Evolutionary conservation across 2,329 filamentous ascomycete species (phyloP).

Genomic region (Colletotrichum horii): DNA sequence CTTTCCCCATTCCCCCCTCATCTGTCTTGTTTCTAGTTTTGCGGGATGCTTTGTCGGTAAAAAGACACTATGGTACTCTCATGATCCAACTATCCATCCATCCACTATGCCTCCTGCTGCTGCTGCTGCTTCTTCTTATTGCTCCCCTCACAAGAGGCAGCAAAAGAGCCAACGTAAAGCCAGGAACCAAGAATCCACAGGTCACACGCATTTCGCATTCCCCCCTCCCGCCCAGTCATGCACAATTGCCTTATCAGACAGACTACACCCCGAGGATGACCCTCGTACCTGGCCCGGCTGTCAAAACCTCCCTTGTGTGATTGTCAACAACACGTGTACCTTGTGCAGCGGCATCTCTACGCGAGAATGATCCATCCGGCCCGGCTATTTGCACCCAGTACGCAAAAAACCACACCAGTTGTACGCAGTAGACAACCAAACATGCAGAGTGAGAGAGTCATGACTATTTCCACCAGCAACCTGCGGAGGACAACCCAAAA

Average conservation of each 20-base stretch:
- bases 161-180: background rate
- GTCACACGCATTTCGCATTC: background rate
- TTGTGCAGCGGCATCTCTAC: background rate
- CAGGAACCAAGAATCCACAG: background rate
- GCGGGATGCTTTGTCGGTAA: background rate
- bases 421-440: background rate
- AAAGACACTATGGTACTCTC: background rate
- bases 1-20: background rate
- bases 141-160: background rate
- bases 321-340: background rate
- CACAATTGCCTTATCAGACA: background rate
- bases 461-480: background rate
- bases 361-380: background rate
- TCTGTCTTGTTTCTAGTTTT: background rate
- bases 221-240: background rate
- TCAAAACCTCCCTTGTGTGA: background rate
- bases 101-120: background rate
- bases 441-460: background rate
- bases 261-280: background rate
- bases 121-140: background rate
- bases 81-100: background rate
- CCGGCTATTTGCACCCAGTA: background rate
- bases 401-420: background rate
- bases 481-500: background rate
- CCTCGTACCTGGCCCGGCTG: background rate